phyloP scores from a whole-genome alignment of 192 early-diverging fungal species.

The Coemansia sp. region DNA sequence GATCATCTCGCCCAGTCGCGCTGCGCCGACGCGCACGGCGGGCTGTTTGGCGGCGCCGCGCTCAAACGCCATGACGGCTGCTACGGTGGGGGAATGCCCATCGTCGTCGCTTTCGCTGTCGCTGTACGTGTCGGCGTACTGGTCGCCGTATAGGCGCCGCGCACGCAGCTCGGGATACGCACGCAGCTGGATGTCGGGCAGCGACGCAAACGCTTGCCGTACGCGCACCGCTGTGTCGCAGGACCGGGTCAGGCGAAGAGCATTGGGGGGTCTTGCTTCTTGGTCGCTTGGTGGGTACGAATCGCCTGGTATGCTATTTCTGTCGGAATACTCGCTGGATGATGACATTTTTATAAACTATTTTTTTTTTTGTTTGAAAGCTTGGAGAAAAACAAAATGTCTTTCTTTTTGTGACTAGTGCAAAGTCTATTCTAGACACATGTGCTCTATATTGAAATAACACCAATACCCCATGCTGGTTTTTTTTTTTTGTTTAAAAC shows the following conservation, averaged over 20 bases:
- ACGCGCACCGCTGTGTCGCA: neutral
- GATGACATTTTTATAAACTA: conserved; percentile 6
- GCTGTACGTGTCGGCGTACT: conserved; percentile 33
- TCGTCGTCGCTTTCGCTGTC: conserved; percentile 10
- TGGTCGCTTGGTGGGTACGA: too few species aligned
- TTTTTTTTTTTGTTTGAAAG: too few species aligned
- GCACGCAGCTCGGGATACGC: neutral
- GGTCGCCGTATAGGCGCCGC: conserved; percentile 13
- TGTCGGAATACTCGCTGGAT: neutral
- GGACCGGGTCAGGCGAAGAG: neutral
- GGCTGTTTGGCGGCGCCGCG: conserved; percentile 13
- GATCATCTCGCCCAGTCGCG: conserved; percentile 40
- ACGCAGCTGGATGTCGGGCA: conserved; percentile 17
- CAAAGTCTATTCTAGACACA: neutral
- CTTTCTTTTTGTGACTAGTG: neutral
- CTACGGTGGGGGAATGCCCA: conserved; percentile 6
- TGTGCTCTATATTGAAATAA: neutral
- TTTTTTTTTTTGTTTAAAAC: neutral
- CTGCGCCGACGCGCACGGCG: conserved; percentile 25
- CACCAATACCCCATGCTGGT: neutral
- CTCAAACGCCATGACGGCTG: conserved; percentile 24
- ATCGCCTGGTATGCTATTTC: neutral
- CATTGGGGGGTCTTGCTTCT: too few species aligned
- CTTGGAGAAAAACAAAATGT: too few species aligned
- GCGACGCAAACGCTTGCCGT: neutral